Evolutionary conservation across 73 alveolate genomes (phyloP).

Genomic region (Tetrahymena borealis): DNA sequence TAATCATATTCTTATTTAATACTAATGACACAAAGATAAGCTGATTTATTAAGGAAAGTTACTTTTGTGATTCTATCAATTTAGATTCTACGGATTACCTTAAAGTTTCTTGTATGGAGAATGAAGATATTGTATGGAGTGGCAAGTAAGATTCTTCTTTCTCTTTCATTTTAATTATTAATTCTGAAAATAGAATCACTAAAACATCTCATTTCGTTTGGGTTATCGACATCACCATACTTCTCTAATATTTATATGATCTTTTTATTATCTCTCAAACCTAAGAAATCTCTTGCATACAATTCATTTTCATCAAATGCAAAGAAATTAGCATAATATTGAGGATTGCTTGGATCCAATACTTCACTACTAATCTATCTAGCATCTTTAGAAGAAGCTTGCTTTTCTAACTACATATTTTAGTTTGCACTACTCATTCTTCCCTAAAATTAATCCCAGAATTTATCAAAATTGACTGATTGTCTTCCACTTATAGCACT

Average conservation of each 20-base stretch:
- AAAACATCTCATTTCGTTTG: not conserved
- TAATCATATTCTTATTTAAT: not conserved
- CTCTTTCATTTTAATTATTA: not conserved
- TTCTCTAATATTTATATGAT: not conserved
- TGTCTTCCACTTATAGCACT: not conserved
- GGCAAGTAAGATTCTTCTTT: not conserved
- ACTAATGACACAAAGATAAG: not conserved
- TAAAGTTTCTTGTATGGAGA: not conserved
- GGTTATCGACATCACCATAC: not conserved
- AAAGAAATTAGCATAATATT: not conserved
- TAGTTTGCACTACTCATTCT: not conserved
- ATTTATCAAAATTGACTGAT: not conserved
- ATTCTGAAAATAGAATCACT: not conserved
- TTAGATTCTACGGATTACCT: not conserved
- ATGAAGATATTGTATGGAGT: not conserved
- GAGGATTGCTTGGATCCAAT: not conserved
- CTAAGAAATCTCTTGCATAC: not conserved
- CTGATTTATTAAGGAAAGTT: not conserved
- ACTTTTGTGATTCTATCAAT: not conserved
- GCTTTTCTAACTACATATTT: not conserved
- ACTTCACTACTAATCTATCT: not conserved
- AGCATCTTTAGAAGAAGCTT: not conserved
- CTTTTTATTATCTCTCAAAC: not conserved
- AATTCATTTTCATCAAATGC: not conserved
- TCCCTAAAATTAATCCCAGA: not conserved